phyloP scores from a whole-genome alignment of 345 rosid species.

The Durio zibethinus region DNA sequence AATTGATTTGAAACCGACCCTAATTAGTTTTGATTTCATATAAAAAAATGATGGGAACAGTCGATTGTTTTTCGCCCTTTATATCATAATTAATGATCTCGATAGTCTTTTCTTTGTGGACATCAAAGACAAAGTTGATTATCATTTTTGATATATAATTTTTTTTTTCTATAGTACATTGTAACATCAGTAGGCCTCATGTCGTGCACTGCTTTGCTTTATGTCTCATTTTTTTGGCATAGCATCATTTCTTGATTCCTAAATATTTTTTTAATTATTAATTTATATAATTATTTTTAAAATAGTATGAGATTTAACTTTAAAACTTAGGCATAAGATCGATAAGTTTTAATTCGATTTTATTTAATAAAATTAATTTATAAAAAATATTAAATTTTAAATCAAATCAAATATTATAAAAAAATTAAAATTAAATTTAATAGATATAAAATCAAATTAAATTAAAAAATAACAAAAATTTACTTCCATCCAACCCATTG shows the following conservation, averaged over 20 bases:
- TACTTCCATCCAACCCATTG: too few species aligned
- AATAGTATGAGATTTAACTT: too few species aligned
- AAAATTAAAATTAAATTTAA: too few species aligned
- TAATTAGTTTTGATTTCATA: not conserved
- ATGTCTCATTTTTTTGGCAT: not conserved
- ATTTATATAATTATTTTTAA: too few species aligned
- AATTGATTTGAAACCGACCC: not conserved
- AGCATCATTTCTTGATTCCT: constrained; percentile 1
- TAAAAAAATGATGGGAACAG: not conserved
- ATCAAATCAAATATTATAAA: too few species aligned
- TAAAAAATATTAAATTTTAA: too few species aligned
- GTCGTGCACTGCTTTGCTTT: not conserved
- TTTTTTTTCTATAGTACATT: not conserved
- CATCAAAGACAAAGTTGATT: not conserved
- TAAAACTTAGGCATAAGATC: too few species aligned
- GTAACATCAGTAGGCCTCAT: constrained; percentile 3
- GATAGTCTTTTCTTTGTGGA: not conserved
- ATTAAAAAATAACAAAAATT: too few species aligned
- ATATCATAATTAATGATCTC: not conserved
- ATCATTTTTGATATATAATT: too few species aligned
- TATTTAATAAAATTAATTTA: too few species aligned
- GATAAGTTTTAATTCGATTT: too few species aligned
- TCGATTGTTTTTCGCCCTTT: not conserved
- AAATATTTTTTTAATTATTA: not conserved
- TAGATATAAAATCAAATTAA: too few species aligned